These are phyloP conservation scores for Carex myosuroides DNA, from an alignment of 176 grass and related monocot genomes.

Conservation along the genomic window DNA sequence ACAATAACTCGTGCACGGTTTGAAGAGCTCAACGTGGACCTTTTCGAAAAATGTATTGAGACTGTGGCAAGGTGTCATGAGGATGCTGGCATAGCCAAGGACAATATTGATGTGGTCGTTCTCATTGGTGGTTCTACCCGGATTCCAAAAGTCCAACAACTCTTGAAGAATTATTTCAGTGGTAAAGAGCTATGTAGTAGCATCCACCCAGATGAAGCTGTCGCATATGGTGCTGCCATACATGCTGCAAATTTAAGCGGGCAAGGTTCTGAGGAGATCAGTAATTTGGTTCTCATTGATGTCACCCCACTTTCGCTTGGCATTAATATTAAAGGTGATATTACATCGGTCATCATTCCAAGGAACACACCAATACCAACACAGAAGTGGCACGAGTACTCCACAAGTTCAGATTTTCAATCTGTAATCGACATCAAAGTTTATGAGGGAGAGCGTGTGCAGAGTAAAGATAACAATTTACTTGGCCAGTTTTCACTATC, in stretches of 20 bases:
- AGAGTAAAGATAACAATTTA: conserved; percentile 23
- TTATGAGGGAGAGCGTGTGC: conserved; percentile 26
- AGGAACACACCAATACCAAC: conserved; percentile 27
- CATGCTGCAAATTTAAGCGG: conserved; percentile 32
- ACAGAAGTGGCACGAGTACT: conserved; percentile 7
- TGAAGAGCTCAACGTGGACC: conserved; percentile 37
- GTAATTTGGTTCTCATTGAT: conserved; percentile 17
- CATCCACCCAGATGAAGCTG: conserved; percentile 30
- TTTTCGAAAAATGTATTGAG: conserved; percentile 35
- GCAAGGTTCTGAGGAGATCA: conserved; percentile 20
- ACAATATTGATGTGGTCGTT: conserved; percentile 19
- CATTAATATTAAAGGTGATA: neutral
- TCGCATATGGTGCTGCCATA: conserved; percentile 31
- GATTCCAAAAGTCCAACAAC: conserved; percentile 26
- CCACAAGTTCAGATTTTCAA: neutral
- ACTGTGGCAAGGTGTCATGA: conserved; percentile 22
- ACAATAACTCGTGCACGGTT: conserved; percentile 28
- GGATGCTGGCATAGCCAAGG: conserved; percentile 31
- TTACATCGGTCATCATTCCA: conserved; percentile 16
- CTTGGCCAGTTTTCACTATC: neutral
- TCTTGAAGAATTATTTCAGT: conserved; percentile 22
- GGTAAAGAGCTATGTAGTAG: conserved; percentile 31
- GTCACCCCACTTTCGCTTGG: conserved; percentile 10
- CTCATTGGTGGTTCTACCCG: conserved; percentile 18
- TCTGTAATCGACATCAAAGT: neutral